Conservation (phyloP, 345 rosid species). For the Aquilaria sinensis region DNA sequence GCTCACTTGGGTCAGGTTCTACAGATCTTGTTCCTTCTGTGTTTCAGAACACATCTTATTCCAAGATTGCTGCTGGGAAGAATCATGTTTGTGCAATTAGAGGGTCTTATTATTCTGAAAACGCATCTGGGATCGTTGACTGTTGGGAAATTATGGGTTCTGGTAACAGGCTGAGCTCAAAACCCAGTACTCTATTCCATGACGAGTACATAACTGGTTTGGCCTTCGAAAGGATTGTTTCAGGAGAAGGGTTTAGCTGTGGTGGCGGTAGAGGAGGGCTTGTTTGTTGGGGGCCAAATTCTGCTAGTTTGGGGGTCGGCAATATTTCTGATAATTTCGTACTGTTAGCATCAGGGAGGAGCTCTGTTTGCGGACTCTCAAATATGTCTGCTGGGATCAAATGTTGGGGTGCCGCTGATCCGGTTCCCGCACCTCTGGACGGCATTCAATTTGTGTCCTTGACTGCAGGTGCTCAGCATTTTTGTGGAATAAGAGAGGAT, state of each 20-base stretch:
- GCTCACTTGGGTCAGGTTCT: conserved; percentile 31
- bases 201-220: conserved; percentile 41
- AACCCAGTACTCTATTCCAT: conserved; percentile 27
- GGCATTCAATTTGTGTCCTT: conserved; percentile 46
- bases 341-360: conserved; percentile 50
- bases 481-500: conserved; percentile 80
- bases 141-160: conserved; percentile 64
- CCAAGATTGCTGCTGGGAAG: conserved; percentile 77
- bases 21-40: conserved; percentile 58
- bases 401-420: conserved; percentile 63
- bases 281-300: conserved; percentile 78
- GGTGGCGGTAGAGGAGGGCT: conserved; percentile 69
- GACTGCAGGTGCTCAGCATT: conserved; percentile 70
- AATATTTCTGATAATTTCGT: conserved; percentile 30
- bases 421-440: conserved; percentile 21
- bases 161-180: conserved; percentile 34
- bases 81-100: conserved; percentile 80
- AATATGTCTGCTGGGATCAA: conserved; percentile 39
- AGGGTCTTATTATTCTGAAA: conserved; percentile 73
- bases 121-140: conserved; percentile 59
- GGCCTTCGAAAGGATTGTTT: conserved; percentile 49
- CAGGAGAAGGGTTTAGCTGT: conserved; percentile 90
- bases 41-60: conserved; percentile 51
- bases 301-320: conserved; percentile 36
- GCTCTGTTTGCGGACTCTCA: conserved; percentile 52